These are phyloP conservation scores for Talaromyces sp. DNA, from an alignment of 2,329 filamentous ascomycete genomes.

Conservation along the genomic window DNA sequence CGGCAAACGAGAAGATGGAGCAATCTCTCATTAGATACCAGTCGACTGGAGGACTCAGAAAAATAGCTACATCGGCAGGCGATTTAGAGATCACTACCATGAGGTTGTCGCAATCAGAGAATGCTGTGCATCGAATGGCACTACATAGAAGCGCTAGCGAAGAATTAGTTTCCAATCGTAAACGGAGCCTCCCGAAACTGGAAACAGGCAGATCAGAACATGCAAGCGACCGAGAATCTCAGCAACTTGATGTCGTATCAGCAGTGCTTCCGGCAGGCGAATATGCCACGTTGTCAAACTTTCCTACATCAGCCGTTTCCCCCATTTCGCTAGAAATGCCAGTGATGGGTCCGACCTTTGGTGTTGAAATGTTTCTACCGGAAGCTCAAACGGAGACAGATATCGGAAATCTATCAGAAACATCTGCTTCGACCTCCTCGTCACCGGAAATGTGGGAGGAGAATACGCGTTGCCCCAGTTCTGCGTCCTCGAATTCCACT, in stretches of 20 bases:
- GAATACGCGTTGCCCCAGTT: neutral
- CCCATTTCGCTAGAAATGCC: constrained; percentile 20
- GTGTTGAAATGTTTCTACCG: constrained; percentile 3
- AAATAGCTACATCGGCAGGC: neutral
- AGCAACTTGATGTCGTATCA: neutral
- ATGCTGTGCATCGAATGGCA: constrained; percentile 1
- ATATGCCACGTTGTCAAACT: constrained; percentile 25
- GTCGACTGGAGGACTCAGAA: neutral
- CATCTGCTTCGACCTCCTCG: constrained; percentile 27
- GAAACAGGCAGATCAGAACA: neutral
- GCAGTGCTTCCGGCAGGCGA: neutral
- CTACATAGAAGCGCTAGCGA: constrained; percentile 6
- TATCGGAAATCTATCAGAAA: neutral
- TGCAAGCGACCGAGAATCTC: constrained; percentile 11
- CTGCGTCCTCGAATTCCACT: constrained; percentile 12
- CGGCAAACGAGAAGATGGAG: neutral
- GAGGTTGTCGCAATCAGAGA: constrained; percentile 12
- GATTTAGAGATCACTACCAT: neutral
- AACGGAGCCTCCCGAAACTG: neutral
- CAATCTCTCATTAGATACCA: neutral
- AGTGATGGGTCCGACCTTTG: constrained; percentile 16
- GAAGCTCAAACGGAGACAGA: neutral
- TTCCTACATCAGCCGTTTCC: constrained; percentile 22
- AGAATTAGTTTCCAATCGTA: neutral
- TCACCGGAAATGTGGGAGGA: constrained; percentile 14